These are phyloP conservation scores for Urtica urens DNA, from an alignment of 306 rosid species.

Conservation along the genomic window DNA sequence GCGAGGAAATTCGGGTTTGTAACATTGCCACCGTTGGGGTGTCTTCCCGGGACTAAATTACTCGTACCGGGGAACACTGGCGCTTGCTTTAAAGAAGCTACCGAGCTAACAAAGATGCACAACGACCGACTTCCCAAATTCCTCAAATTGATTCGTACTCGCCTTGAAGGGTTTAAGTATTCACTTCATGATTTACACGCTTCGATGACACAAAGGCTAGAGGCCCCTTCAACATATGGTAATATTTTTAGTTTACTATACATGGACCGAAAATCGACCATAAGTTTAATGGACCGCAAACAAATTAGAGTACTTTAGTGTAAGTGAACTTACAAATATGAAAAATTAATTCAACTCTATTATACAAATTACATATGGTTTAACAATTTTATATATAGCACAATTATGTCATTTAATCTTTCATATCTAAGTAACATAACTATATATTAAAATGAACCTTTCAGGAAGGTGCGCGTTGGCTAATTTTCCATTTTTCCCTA, in stretches of 20 bases:
- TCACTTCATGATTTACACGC: constrained; percentile 17
- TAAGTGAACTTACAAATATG: too few relatives aligned
- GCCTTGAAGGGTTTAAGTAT: constrained; percentile 30
- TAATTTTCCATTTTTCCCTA: too few relatives aligned
- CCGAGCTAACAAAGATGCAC: constrained; percentile 29
- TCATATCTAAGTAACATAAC: too few relatives aligned
- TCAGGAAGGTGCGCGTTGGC: too few relatives aligned
- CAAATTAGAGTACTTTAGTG: too few relatives aligned
- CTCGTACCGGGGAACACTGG: constrained; percentile 6
- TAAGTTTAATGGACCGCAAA: too few relatives aligned
- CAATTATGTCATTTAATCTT: too few relatives aligned
- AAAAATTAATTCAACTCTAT: too few relatives aligned
- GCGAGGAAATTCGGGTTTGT: constrained; percentile 44
- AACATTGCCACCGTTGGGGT: constrained; percentile 17
- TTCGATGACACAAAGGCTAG: constrained; percentile 1
- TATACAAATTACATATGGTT: too few relatives aligned
- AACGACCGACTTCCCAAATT: constrained; percentile 13
- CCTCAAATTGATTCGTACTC: constrained; percentile 17
- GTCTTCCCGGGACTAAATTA: constrained; percentile 25
- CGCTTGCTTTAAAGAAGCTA: constrained; percentile 21
- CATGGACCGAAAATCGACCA: too few relatives aligned
- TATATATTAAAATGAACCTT: too few relatives aligned
- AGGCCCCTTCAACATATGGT: constrained; percentile 41
- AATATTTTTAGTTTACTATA: too few relatives aligned
- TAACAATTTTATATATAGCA: neutral